Conservation (phyloP, 2,329 filamentous ascomycete genomes). For the Colletotrichum musicola region DNA sequence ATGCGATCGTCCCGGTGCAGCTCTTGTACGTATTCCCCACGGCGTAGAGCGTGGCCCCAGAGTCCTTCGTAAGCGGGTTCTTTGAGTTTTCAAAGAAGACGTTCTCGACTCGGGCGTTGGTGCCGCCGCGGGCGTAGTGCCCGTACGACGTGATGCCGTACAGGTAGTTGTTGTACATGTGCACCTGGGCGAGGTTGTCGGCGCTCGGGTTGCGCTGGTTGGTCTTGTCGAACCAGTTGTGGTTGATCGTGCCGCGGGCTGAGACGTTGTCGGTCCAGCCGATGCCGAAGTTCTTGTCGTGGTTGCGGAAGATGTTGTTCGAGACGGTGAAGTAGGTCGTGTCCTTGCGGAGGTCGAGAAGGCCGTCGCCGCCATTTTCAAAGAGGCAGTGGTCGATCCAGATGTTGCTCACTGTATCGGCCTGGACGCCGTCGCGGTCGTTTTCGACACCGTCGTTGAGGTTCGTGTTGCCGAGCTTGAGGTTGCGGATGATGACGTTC, state of each 20-base stretch:
- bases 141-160: slow-evolving; percentile 36
- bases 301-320: slow-evolving; percentile 41
- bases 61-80: slow-evolving; percentile 34
- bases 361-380: slow-evolving; percentile 36
- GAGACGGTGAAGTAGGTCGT: slow-evolving; percentile 41
- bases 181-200: slow-evolving; percentile 36
- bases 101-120: slow-evolving; percentile 37
- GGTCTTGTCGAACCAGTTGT: slow-evolving; percentile 39
- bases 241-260: slow-evolving; percentile 35
- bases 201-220: slow-evolving; percentile 40
- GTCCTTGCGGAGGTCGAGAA: slow-evolving; percentile 39
- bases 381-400: slow-evolving; percentile 41
- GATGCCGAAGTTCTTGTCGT: slow-evolving; percentile 41
- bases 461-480: slow-evolving; percentile 37
- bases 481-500: slow-evolving; percentile 42
- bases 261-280: slow-evolving; percentile 41
- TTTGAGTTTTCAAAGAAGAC: slow-evolving; percentile 39
- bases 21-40: slow-evolving; percentile 30
- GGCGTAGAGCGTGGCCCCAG: slow-evolving; percentile 10
- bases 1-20: slow-evolving; percentile 29
- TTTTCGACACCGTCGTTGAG: slow-evolving; percentile 25
- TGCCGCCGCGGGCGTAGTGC: slow-evolving; percentile 38
- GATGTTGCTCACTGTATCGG: slow-evolving; percentile 38
- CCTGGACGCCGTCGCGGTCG: slow-evolving; percentile 37
- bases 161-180: slow-evolving; percentile 40